A percentile compares a stretch with the other conserved stretches of the same genome.
Conservation (phyloP, 257 asterid genomes). For the Solanum lycopersicoides region DNA sequence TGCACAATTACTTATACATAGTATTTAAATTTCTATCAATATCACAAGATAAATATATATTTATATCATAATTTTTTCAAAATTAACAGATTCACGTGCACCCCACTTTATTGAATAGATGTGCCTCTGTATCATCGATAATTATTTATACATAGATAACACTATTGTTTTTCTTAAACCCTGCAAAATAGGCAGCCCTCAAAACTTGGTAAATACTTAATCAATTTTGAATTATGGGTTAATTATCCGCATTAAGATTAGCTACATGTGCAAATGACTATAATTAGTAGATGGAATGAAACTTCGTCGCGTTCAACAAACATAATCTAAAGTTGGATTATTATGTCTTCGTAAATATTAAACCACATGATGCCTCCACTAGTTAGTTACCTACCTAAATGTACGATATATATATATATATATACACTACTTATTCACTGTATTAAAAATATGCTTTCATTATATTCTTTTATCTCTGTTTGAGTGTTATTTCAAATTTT, state of each 20-base stretch:
- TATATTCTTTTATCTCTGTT: rapidly evolving
- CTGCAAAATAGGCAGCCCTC: neutral
- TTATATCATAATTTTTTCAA: too few relatives aligned
- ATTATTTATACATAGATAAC: too few relatives aligned
- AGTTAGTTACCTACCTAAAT: neutral
- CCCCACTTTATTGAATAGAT: too few relatives aligned
- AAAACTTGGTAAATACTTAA: neutral
- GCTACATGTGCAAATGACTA: neutral
- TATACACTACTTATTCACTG: rapidly evolving
- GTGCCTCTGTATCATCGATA: neutral
- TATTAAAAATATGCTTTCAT: too few relatives aligned
- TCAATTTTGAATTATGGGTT: neutral
- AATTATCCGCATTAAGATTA: neutral
- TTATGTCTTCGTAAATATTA: neutral
- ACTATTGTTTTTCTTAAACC: neutral
- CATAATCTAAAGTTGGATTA: neutral
- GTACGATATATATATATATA: neutral
- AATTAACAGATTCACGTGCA: too few relatives aligned
- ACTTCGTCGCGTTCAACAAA: neutral
- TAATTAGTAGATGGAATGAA: neutral
- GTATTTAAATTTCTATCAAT: too few relatives aligned
- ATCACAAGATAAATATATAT: rapidly evolving
- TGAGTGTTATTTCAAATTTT: neutral
- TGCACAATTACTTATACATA: neutral
- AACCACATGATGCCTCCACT: neutral